A percentile compares a stretch with the other conserved stretches of the same genome.
These are phyloP conservation scores for Lunasporangiospora selenospora DNA, from an alignment of 192 early-diverging fungal species.

Conservation along the genomic window DNA sequence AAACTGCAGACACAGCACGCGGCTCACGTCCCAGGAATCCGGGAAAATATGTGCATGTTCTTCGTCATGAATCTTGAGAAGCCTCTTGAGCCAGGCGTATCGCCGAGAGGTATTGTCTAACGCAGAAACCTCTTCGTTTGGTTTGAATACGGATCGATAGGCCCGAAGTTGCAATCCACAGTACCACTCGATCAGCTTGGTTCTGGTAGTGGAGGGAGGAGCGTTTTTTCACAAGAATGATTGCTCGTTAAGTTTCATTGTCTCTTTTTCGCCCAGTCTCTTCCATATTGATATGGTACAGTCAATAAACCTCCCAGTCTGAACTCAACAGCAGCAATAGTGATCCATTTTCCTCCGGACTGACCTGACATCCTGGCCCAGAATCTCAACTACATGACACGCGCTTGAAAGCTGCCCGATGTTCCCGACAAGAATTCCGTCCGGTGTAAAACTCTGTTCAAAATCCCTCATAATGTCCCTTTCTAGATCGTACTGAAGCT, in stretches of 20 bases:
- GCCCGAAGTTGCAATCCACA: constrained; percentile 82
- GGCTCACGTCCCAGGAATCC: constrained; percentile 75
- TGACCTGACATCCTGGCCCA: constrained; percentile 69
- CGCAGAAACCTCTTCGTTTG: constrained; percentile 76
- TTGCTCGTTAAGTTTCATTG: too few species aligned
- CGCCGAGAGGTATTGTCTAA: constrained; percentile 85
- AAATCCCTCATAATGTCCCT: constrained; percentile 70
- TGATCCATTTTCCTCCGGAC: too few species aligned
- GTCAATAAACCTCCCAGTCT: too few species aligned
- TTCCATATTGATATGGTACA: too few species aligned
- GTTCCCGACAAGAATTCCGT: constrained; percentile 63
- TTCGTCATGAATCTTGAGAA: constrained; percentile 91
- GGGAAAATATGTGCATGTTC: constrained; percentile 87
- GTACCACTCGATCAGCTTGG: constrained; percentile 79
- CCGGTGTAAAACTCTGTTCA: constrained; percentile 70
- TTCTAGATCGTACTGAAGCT: constrained; percentile 41
- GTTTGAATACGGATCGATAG: constrained; percentile 83
- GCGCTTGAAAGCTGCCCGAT: constrained; percentile 69
- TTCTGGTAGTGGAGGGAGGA: too few species aligned
- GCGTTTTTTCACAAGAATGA: too few species aligned
- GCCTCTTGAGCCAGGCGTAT: constrained; percentile 92
- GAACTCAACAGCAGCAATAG: too few species aligned
- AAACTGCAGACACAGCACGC: constrained; percentile 75
- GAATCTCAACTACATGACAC: constrained; percentile 76
- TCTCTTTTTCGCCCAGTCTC: too few species aligned